These are phyloP conservation scores for Blastobotrys illinoisensis DNA, from an alignment of 1,139 yeast genomes.

Conservation along the genomic window DNA sequence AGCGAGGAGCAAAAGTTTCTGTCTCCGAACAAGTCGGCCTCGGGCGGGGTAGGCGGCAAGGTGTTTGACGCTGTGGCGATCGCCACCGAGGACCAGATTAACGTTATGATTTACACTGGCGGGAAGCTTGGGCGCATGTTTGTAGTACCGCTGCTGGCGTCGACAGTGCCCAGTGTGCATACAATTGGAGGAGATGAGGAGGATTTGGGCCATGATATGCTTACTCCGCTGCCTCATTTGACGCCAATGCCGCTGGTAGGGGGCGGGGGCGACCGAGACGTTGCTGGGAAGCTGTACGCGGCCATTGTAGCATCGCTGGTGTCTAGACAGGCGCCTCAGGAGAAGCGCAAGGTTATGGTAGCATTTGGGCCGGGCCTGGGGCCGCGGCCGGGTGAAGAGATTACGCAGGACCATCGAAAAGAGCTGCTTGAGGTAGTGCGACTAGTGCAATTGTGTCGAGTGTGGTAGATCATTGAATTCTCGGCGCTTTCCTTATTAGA, in stretches of 20 bases:
- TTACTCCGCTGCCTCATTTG: conserved; percentile 31
- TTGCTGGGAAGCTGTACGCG: conserved; percentile 31
- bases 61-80: conserved; percentile 30
- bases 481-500: background rate
- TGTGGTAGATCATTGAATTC: too few relatives aligned
- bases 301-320: conserved; percentile 34
- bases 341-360: conserved; percentile 32
- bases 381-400: conserved; percentile 23
- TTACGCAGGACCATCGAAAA: conserved; percentile 26
- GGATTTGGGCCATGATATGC: conserved; percentile 15
- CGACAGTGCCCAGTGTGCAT: conserved; percentile 16
- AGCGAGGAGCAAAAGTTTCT: conserved; percentile 3
- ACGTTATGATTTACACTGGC: conserved; percentile 31
- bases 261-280: conserved; percentile 25
- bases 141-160: conserved; percentile 24
- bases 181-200: conserved; percentile 6
- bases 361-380: conserved; percentile 33
- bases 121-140: conserved; percentile 31
- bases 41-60: conserved; percentile 13
- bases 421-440: conserved; percentile 31
- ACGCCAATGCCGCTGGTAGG: conserved; percentile 35
- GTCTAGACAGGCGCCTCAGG: conserved; percentile 34
- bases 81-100: conserved; percentile 32
- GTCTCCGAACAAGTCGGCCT: conserved; percentile 6
- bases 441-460: conserved; percentile 31